These are phyloP conservation scores for Clavispora asparagi DNA, from an alignment of 805 yeast species.

Conservation along the genomic window DNA sequence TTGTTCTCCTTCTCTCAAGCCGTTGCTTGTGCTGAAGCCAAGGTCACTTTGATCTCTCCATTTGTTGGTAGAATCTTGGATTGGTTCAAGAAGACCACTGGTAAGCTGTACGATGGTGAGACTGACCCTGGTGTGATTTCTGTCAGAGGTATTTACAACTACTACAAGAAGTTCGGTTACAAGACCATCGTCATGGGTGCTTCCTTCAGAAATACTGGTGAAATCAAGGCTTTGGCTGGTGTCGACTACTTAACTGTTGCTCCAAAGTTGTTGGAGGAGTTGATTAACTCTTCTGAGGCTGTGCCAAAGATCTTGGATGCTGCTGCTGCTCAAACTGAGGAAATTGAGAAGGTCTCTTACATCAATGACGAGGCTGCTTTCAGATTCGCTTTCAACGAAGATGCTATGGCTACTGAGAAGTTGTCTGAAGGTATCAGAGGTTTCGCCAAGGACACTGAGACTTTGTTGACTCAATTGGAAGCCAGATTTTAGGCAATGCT, in stretches of 20 bases:
- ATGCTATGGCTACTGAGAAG: conserved; percentile 98
- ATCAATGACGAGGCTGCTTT: conserved; percentile 82
- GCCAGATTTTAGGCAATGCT: conserved; percentile 37
- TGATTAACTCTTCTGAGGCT: conserved; percentile 67
- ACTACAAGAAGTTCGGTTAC: conserved; percentile 96
- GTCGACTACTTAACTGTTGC: conserved; percentile 94
- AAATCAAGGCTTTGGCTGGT: conserved; percentile 95
- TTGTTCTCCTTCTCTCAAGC: conserved; percentile 96
- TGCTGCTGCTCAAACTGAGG: conserved; percentile 43
- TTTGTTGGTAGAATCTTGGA: conserved; percentile 98
- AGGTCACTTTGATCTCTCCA: conserved; percentile 93
- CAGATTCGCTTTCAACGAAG: conserved; percentile 90
- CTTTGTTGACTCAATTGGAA: conserved; percentile 66
- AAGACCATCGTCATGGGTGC: conserved; percentile 99
- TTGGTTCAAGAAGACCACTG: conserved; percentile 94
- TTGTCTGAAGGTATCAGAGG: conserved; percentile 96
- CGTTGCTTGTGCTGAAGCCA: conserved; percentile 98
- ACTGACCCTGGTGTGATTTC: conserved; percentile 95
- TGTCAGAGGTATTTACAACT: conserved; percentile 86
- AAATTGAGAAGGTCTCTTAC: conserved; percentile 61
- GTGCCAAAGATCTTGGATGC: conserved; percentile 83
- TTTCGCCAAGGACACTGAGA: conserved; percentile 88
- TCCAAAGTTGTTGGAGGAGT: conserved; percentile 86
- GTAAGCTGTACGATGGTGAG: conserved; percentile 70
- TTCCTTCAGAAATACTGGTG: conserved; percentile 95